Evolutionary conservation across 192 early-diverging fungal species (phyloP), one percentile per base, ranked within the genome.

Genomic region (Entophlyctis luteolus): DNA sequence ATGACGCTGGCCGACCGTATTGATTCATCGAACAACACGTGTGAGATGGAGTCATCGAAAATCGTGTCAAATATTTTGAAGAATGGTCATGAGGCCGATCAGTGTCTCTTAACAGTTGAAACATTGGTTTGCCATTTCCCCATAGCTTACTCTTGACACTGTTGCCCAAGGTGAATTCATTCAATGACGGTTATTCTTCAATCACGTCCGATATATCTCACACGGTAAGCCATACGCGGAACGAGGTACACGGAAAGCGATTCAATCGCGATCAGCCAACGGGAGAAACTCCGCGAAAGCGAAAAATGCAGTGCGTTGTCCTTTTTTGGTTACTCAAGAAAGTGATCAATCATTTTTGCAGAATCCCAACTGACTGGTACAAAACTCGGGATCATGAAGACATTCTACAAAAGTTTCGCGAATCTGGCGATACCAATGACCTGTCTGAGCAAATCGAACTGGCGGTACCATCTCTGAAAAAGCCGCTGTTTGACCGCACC

Each of bases 271-370:
- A 79, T 63, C 36, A 59, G 39, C 70, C 74, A 0, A 79, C 78
- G 1, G 78, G 78, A 14, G 36, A 73, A 35, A 79, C 78, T 23
- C 78, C 78, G n/a, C 53, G 66, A 3, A 73, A 72, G 37, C 57
- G 54, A 39, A 42, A 60, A 28, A 66, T 76, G 38, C 27, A 66
- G 78, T 79, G 48, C n/a, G n/a, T n/a, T n/a, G n/a, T n/a, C n/a
- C n/a, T n/a, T n/a, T n/a, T n/a, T n/a, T n/a, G n/a, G n/a, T n/a
- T n/a, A n/a, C n/a, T n/a, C n/a, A n/a, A n/a, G n/a, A n/a, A n/a
- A n/a, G 10, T 42, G 8, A 42, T 42, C 39, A 42, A 36, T 4
- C 34, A 50, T 65, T 60, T 16, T 28, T 60, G 14, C 46, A 18
- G 36, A 31, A 39, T 66, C 42, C 63, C 63, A 18, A 16, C 39